Evolutionary conservation across 2,329 filamentous ascomycete species (phyloP), one percentile per base, ranked within the genome.

Genomic region (Phialocephala sp.): DNA sequence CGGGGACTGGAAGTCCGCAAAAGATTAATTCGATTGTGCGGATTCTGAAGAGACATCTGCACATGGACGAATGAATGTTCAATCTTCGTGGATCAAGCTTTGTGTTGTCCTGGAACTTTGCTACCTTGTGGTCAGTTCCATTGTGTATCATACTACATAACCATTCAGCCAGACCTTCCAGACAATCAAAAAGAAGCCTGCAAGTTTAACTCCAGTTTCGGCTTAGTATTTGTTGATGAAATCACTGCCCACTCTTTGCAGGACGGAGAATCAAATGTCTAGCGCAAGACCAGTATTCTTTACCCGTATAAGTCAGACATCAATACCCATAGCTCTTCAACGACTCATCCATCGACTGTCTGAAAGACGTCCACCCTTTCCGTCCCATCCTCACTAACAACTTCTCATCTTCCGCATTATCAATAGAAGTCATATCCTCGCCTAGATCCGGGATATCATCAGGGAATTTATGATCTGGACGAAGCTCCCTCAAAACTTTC

Each of bases 321-420:
- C 50, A 54, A 35, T 54, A 54, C 50, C 50, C 50, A 32, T 35
- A 54, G 32, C 50, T 35, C 15, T 54, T 27, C 50, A 54, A 18
- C 9, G 50, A 54, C 50, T 27, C 24, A 32, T 61, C 60, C 41
- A 65, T 22, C 15, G 32, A 60, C 32, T 67, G 62, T 20, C 70
- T 66, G 59, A 73, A 68, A 2, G 55, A 14, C 9, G 57, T 65
- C 56, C 64, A 65, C 8, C 69, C 69, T 22, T 67, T 55, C 41
- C 60, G 56, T n/a, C 65, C 62, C n/a, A 69, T 66, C 45, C 64
- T 66, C 37, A 20, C 41, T 27, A 60, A 39, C 47, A 60, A 37
- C 43, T 52, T 41, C 43, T 60, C 59, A 60, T 20, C 35, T 22
- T 36, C 47, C 27, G 41, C n/a, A 18, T 37, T 37, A 52, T 60